Evolutionary conservation across 495 filamentous ascomycete species (phyloP), one percentile per base, ranked within the genome.

Genomic region (Daldinia childiae): DNA sequence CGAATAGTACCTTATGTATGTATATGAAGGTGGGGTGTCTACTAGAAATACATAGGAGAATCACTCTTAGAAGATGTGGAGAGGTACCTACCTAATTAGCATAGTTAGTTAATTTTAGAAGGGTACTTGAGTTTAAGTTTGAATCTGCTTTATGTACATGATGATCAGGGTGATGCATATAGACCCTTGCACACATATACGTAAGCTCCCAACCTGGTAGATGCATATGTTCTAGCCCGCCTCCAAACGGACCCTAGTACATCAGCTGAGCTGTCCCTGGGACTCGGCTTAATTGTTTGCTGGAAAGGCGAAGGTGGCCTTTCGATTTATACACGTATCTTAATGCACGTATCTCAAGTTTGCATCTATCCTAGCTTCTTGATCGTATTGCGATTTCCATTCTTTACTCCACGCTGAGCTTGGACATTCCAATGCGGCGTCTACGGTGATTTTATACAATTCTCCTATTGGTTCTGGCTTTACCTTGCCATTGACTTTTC

Each of bases 241-340:
- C 15, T 9, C 6, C 7, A 19, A 57, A 17, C 8, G 2, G 15
- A 9, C 17, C 29, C 27, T 14, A 30, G 54, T 36, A 36, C 17
- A 36, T 36, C 29, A 54, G 50, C 26, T 54, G 26, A n/a, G n/a
- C n/a, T n/a, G 50, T 54, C 50, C 50, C 50, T 54, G n/a, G 50
- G 15, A 29, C 50, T 54, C 50, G 50, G 58, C 50, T 48, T 21
- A 60, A 48, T 61, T 48, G n/a, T 62, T 39, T 43, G 39, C 48
- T 62, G 66, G 39, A 75, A 71, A 72, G 69, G 75, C 58, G 73
- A 77, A 77, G 73, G 75, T 77, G 75, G 75, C 75, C 75, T 77
- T 77, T 77, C 69, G 66, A 39, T 21, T 52, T 36, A 34, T 12
- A 34, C 32, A 34, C 32, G 32, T 34, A 34, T 34, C 9, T 34